Evolutionary conservation across 2,329 filamentous ascomycete species (phyloP).

Genomic region (Fusarium mexicanum): DNA sequence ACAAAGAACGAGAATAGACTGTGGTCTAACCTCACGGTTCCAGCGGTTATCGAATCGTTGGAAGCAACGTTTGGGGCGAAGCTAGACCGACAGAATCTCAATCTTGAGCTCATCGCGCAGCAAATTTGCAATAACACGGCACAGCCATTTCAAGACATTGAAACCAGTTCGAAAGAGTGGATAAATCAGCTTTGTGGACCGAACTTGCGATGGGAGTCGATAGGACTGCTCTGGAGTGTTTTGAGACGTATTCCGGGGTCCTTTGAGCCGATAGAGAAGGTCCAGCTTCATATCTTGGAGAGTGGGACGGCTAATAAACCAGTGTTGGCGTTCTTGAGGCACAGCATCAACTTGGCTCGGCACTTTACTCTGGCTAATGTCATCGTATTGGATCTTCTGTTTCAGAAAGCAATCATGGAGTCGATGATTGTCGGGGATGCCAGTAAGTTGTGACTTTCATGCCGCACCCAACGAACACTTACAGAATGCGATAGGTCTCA

Average conservation of each 20-base stretch:
- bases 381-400: slow-evolving; percentile 1
- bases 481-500: not conserved
- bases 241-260: not conserved
- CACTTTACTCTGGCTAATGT: not conserved
- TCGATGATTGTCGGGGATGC: slow-evolving; percentile 1
- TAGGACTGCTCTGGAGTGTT: slow-evolving; percentile 7
- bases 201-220: not conserved
- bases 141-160: not conserved
- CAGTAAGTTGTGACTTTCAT: not conserved
- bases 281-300: not conserved
- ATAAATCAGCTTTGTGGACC: not conserved
- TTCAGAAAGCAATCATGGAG: not conserved
- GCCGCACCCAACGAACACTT: too few relatives aligned
- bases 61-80: not conserved
- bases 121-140: not conserved
- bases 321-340: not conserved
- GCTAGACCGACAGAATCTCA: fast-evolving
- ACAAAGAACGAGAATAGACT: not conserved
- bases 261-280: not conserved
- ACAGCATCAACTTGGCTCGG: not conserved
- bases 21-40: slow-evolving; percentile 5
- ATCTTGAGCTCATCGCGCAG: not conserved
- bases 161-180: not conserved
- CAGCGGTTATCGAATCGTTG: not conserved
- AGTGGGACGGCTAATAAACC: not conserved